Base-by-base conservation (phyloP, 208 protist genomes). In the Crithidia sp. region DNA sequence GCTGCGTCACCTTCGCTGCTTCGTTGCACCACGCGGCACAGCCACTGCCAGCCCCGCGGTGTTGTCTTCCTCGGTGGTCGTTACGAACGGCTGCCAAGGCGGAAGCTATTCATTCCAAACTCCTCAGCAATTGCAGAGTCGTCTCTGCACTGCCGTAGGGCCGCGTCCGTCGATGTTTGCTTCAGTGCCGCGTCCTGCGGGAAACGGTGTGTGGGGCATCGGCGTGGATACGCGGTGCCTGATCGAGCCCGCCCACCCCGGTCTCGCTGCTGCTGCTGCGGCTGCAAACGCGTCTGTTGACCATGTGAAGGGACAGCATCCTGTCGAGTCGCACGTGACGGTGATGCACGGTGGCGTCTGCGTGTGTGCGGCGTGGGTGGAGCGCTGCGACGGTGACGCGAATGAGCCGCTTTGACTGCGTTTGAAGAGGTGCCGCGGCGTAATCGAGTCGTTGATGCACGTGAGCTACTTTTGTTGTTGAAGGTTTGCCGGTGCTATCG, bases 1-100 rank as follows among this genome's bases (percentile, higher is more conserved):
- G 37, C 79, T 81, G 14, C 70, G 84, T 0, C 75, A 67, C 2
- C 43, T 89, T 43, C 84, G 84, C 14, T 44, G 58, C 16, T 82
- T 78, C 28, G 47, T 84, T 54, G 19, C 62, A 1, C 68, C 72
- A 19, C 59, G 64, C 54, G 55, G 41, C 10, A n/a, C 5, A 6
- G 36, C 12, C 45, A 5, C 9, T 4, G 45, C 45, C 39, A 50
- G 12, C 36, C 9, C 28, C 68, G 7, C 49, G 43, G 13, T 14
- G 19, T 7, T 70, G 28, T 67, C 54, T 17, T 74, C 68, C 40
- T 67, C 67, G 2, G 69, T 61, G 14, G 63, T 81, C 28, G n/a
- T 71, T 8, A 68, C 66, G 3, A 78, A 78, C 41, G 73, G 73
- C 14, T 78, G 59, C 16, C 63, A 78, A 2, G 53, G 73, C 3